phyloP scores from a whole-genome alignment of 2,329 filamentous ascomycete species.

The Fusarium falciforme region DNA sequence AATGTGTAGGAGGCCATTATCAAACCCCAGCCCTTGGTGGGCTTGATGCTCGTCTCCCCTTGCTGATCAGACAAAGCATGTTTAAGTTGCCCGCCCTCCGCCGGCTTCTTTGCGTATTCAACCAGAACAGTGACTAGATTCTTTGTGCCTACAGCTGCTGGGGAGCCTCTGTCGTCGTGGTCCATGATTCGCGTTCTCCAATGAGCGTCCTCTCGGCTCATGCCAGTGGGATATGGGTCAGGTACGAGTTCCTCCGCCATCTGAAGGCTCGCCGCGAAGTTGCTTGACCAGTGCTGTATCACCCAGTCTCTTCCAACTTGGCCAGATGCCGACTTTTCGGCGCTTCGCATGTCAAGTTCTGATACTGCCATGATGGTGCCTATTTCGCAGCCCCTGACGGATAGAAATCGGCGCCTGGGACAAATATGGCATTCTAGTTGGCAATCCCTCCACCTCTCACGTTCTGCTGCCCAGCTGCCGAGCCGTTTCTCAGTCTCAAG shows the following conservation, averaged over 20 bases:
- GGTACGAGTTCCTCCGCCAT: not conserved
- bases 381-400: not conserved
- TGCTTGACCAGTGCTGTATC: not conserved
- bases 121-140: not conserved
- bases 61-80: not conserved
- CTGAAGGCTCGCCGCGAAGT: not conserved
- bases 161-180: not conserved
- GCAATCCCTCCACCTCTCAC: not conserved
- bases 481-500: not conserved
- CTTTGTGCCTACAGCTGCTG: not conserved
- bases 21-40: not conserved
- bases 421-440: not conserved
- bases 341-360: not conserved
- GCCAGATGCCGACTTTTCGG: not conserved
- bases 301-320: not conserved
- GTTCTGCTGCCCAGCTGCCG: not conserved
- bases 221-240: not conserved
- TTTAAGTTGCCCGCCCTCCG: not conserved
- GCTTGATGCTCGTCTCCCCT: not conserved
- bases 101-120: not conserved
- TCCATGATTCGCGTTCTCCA: not conserved
- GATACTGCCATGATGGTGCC: not conserved
- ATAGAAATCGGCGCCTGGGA: not conserved
- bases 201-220: not conserved
- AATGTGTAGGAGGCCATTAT: not conserved